Base-by-base conservation (phyloP, 495 filamentous ascomycete genomes). In the Hypomontagnella submonticulosa region DNA sequence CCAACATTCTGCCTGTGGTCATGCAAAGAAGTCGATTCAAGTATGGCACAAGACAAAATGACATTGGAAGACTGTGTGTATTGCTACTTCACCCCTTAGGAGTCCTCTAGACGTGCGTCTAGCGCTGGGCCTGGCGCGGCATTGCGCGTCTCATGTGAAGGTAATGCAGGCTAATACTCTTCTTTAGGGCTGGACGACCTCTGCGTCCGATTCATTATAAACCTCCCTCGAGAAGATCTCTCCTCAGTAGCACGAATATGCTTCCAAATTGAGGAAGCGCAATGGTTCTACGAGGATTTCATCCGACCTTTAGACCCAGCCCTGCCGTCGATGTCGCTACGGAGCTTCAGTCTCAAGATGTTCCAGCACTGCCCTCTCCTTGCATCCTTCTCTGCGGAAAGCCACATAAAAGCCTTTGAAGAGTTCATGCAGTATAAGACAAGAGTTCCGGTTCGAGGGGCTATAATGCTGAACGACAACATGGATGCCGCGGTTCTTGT, bases 221-320 rank as follows among this genome's bases (percentile, higher is more conserved):
- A 98, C 78, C 83, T 97, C 47, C 95, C 95, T 16, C 83, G 87
- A 63, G 92, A 93, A 75, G 95, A 98, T 75, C 88, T 97, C 27
- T 85, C 88, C 61, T 92, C 89, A 0, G 90, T 96, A 16, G 92
- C 93, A 71, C 91, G 95, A 64, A 92, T 98, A 72, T 97, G 93
- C 77, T 99, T 99, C 76, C 93, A 97, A 79, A 89, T 99, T 55
- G 95, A 99, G 77, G 96, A 97, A 73, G 95, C 95, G 72, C 95
- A 99, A 90, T 99, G 95, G 95, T 98, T 93, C 76, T 99, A 97
- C 87, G 96, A 98, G 78, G 95, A 99, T 77, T 99, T 98, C 73
- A 91, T 99, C 76, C 90, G 96, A 34, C 93, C 92, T 30, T 80
- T 93, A 53, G 92, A 97, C 72, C 92, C 92, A 7, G 82, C 83